Conservation (phyloP, 768 basidiomycete species). For the Mycena leptocephala region DNA sequence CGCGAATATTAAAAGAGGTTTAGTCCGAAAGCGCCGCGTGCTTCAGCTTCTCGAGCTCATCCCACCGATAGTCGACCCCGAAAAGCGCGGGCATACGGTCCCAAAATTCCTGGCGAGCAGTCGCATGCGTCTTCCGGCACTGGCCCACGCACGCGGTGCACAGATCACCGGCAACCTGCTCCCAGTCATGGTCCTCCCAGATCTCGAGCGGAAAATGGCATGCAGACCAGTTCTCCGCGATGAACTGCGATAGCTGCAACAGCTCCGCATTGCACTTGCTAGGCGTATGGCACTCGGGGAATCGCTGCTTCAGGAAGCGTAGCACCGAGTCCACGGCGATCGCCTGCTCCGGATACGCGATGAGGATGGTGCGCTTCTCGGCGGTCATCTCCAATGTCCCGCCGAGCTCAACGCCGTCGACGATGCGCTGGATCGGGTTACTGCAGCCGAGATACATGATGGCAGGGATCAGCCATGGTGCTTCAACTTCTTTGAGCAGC, state of each 20-base stretch:
- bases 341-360: constrained; percentile 24
- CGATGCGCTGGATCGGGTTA: constrained; percentile 28
- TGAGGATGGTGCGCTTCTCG: constrained; percentile 23
- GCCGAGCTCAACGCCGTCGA: constrained; percentile 21
- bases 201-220: constrained; percentile 36
- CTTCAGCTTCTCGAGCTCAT: constrained; percentile 25
- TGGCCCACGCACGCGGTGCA: constrained; percentile 11
- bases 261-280: constrained; percentile 23
- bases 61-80: constrained; percentile 4
- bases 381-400: constrained; percentile 2
- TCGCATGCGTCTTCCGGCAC: constrained; percentile 22
- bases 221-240: constrained; percentile 22
- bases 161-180: constrained; percentile 22
- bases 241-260: constrained; percentile 18
- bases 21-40: constrained; percentile 5
- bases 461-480: constrained; percentile 25
- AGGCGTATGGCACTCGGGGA: constrained; percentile 9
- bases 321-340: constrained; percentile 3
- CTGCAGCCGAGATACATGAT: constrained; percentile 34
- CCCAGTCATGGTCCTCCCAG: constrained; percentile 33
- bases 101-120: constrained; percentile 26
- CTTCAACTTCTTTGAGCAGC: constrained; percentile 15
- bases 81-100: constrained; percentile 22
- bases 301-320: constrained; percentile 23
- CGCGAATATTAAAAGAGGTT: neutral